phyloP scores from a whole-genome alignment of 768 basidiomycete genomes.

The Podaxis pistillaris region DNA sequence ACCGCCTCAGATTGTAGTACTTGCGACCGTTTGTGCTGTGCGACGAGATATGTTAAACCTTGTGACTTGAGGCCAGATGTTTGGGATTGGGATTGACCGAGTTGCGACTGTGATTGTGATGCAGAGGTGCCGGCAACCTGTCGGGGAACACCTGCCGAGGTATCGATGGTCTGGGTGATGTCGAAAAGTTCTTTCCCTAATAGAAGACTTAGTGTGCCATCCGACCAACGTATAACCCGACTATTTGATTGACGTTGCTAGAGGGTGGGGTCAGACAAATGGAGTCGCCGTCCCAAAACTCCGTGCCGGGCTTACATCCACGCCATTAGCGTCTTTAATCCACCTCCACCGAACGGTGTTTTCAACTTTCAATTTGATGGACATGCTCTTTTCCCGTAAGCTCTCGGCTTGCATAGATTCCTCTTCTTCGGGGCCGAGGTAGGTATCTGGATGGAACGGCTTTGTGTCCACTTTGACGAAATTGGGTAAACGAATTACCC shows the following conservation, averaged over 20 bases:
- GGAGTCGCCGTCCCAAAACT: slow-evolving; percentile 2
- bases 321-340: slow-evolving; percentile 71
- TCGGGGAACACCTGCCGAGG: slow-evolving; percentile 64
- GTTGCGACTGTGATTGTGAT: slow-evolving; percentile 41
- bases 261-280: slow-evolving; percentile 7
- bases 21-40: slow-evolving; percentile 82
- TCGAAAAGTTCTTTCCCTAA: slow-evolving; percentile 95
- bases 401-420: slow-evolving; percentile 56
- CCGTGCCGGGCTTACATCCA: slow-evolving; percentile 58
- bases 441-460: slow-evolving; percentile 87
- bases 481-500: slow-evolving; percentile 93
- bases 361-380: slow-evolving; percentile 85
- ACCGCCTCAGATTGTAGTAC: slow-evolving; percentile 86
- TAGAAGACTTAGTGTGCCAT: slow-evolving; percentile 86
- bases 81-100: slow-evolving; percentile 34
- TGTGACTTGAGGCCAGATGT: slow-evolving; percentile 48
- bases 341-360: slow-evolving; percentile 97
- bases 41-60: slow-evolving; percentile 86
- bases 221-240: slow-evolving; percentile 93
- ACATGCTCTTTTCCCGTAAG: slow-evolving; percentile 76
- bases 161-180: slow-evolving; percentile 77
- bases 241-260: slow-evolving; percentile 88
- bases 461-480: slow-evolving; percentile 88
- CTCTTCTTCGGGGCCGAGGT: slow-evolving; percentile 79
- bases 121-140: slow-evolving; percentile 48